These are phyloP conservation scores for Cystofilobasidium ferigula DNA, from an alignment of 768 basidiomycete species.

Conservation along the genomic window DNA sequence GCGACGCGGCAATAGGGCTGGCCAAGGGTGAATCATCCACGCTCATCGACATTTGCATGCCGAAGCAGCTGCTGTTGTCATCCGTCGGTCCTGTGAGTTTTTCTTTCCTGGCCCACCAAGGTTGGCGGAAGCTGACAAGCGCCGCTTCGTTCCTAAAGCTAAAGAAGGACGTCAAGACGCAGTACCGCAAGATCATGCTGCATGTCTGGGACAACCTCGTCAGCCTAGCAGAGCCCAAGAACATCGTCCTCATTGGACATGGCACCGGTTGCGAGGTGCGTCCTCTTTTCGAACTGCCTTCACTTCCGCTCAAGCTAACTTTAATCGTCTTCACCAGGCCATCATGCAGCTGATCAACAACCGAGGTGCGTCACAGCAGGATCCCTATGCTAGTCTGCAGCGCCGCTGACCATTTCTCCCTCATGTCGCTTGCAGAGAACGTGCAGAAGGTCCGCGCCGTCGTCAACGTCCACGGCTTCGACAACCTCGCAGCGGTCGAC, in stretches of 20 bases:
- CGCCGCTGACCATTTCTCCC: neutral
- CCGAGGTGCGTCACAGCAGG: constrained; percentile 47
- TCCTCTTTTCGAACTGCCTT: neutral
- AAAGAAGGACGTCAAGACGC: constrained; percentile 26
- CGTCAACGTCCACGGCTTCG: constrained; percentile 64
- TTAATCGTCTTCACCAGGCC: constrained; percentile 33
- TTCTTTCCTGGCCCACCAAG: neutral
- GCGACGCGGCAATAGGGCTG: neutral
- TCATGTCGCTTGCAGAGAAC: constrained; percentile 40
- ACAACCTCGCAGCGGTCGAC: constrained; percentile 26
- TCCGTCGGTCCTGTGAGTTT: constrained; percentile 30
- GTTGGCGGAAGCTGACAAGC: constrained; percentile 30
- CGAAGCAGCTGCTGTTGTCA: constrained; percentile 32
- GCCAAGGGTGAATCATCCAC: constrained; percentile 48
- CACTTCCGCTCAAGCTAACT: neutral
- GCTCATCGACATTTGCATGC: constrained; percentile 77
- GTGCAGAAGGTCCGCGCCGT: constrained; percentile 59
- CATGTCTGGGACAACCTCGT: constrained; percentile 97
- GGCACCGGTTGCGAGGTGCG: constrained; percentile 59
- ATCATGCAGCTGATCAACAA: constrained; percentile 62
- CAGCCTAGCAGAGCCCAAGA: constrained; percentile 49
- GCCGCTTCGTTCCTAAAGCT: neutral
- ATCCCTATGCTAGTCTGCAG: neutral
- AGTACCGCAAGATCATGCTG: constrained; percentile 49
- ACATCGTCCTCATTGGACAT: constrained; percentile 74